Evolutionary conservation across 2,329 filamentous ascomycete species (phyloP), one percentile per base, ranked within the genome.

Genomic region (Alternaria longipes): DNA sequence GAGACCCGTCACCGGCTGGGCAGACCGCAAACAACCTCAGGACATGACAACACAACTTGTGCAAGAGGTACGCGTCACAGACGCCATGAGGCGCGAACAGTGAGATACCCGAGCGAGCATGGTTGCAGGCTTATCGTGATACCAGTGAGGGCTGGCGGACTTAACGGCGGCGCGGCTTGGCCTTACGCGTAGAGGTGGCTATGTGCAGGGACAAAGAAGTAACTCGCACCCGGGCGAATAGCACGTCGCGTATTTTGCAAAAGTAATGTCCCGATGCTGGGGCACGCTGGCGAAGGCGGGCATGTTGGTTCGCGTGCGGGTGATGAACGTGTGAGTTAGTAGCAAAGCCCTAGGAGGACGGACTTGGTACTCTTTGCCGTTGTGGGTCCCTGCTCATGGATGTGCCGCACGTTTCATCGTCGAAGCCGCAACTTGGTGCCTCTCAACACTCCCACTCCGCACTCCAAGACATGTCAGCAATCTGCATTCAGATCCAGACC

Each of bases 21-120:
- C 52, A 62, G 66, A 42, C 6, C 14, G 46, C 32, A 38, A 26
- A 49, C 54, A 60, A 63, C 62, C 47, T 63, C 59, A 68, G 36
- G 54, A 63, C 47, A 41, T 54, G 60, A 63, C 63, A 64, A 52
- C 59, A 58, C 22, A 42, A 51, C n/a, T 50, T 24, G 40, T 24
- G 42, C 57, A 53, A 60, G 45, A 66, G 63, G 50, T 69, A 75
- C 73, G 73, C 74, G 74, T 77, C 70, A 76, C 67, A 62, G 54
- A 60, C 54, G 57, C 58, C 44, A 52, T 53, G 36, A 63, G 62
- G 60, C 67, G 64, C 60, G 59, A 64, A 45, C 52, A 54, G 56
- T 46, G 49, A 60, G 54, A 46, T 20, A 44, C 41, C 32, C 32
- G 32, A 36, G 61, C 34, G 18, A 28, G 24, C 34, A 34, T 56